Conservation (phyloP, 805 yeast species). For the Suhomyces vadensis region DNA sequence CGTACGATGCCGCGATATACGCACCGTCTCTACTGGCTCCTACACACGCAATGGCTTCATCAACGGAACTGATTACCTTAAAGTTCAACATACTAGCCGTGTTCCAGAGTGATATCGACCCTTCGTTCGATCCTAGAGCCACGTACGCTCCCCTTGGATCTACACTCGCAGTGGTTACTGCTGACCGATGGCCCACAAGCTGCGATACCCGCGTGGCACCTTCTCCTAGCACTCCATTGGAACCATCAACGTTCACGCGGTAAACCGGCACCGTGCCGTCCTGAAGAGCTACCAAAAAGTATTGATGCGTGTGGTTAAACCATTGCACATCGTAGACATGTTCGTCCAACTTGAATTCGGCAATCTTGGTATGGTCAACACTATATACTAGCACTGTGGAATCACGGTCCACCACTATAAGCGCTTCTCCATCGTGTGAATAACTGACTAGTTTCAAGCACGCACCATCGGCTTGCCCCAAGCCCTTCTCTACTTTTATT, state of each 20-base stretch:
- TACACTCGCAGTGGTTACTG: constrained; percentile 46
- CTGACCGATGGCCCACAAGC: constrained; percentile 46
- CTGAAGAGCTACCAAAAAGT: constrained; percentile 42
- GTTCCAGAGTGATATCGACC: constrained; percentile 54
- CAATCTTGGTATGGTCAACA: constrained; percentile 28
- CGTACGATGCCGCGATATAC: constrained; percentile 46
- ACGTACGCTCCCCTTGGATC: constrained; percentile 56
- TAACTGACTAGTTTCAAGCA: constrained; percentile 28
- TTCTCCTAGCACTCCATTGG: constrained; percentile 1
- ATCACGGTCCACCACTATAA: constrained; percentile 45
- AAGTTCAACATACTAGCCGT: constrained; percentile 36
- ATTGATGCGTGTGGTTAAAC: constrained; percentile 43
- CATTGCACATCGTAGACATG: constrained; percentile 45
- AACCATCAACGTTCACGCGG: constrained; percentile 10
- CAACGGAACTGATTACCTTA: constrained; percentile 40
- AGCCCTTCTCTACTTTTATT: constrained; percentile 26
- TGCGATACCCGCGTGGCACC: neutral
- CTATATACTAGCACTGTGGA: constrained; percentile 39
- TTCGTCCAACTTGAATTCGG: constrained; percentile 23
- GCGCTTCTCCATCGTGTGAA: constrained; percentile 48
- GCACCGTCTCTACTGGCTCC: constrained; percentile 48
- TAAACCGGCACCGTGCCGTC: constrained; percentile 44
- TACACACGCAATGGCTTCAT: constrained; percentile 44
- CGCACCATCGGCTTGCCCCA: constrained; percentile 14
- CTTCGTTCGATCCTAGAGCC: constrained; percentile 59